Conservation (phyloP, 2,329 filamentous ascomycete species). For the Lecanicillium sp. region DNA sequence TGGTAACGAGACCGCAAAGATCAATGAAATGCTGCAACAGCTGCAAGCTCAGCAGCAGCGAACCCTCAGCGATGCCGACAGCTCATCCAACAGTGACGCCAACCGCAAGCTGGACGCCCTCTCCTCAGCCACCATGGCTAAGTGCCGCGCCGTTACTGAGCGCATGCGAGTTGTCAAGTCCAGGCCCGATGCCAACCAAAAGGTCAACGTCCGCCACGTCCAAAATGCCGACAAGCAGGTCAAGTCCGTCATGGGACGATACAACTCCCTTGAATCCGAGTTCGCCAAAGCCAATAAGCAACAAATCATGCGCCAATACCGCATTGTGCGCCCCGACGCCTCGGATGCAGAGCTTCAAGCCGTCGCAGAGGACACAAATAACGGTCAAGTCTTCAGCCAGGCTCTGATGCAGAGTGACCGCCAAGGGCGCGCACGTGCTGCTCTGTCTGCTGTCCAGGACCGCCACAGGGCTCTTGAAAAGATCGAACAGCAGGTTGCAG, state of each 20-base stretch:
- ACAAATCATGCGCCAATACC: constrained; percentile 82
- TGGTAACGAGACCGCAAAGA: constrained; percentile 65
- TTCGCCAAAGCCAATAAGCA: constrained; percentile 76
- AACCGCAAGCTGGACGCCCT: constrained; percentile 65
- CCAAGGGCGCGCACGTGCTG: constrained; percentile 71
- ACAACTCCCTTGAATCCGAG: constrained; percentile 70
- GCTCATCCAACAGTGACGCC: constrained; percentile 55
- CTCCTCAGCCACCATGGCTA: constrained; percentile 71
- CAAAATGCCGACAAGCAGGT: constrained; percentile 72
- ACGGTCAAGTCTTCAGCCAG: constrained; percentile 80
- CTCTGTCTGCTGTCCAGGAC: constrained; percentile 70
- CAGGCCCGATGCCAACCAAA: constrained; percentile 64
- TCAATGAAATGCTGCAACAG: constrained; percentile 65
- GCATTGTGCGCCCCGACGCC: constrained; percentile 79
- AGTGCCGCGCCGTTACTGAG: constrained; percentile 71
- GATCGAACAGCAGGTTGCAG: constrained; percentile 84
- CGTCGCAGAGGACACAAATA: constrained; percentile 64
- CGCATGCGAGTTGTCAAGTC: constrained; percentile 79
- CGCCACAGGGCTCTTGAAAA: constrained; percentile 84
- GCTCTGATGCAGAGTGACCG: constrained; percentile 76
- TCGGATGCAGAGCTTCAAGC: constrained; percentile 69
- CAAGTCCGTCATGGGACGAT: constrained; percentile 72
- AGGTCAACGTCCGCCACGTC: constrained; percentile 68
- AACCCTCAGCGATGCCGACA: constrained; percentile 68
- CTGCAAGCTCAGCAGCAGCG: constrained; percentile 65